Conservation (phyloP, 805 yeast species). For the Phaffomyces opuntiae region DNA sequence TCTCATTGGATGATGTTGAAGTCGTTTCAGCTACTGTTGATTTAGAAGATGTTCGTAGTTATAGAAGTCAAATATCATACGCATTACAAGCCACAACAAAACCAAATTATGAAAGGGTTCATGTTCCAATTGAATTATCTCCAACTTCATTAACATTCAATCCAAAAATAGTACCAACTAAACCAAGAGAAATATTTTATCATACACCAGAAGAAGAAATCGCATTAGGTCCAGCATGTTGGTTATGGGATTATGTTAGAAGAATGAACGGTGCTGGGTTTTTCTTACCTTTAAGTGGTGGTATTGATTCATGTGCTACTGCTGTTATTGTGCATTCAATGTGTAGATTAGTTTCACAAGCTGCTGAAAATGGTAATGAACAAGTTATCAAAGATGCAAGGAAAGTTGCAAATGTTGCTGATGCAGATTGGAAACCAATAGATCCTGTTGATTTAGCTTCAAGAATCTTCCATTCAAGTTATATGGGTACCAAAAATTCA, state of each 20-base stretch:
- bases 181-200: conserved; percentile 42
- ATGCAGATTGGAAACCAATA: conserved; percentile 55
- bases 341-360: conserved; percentile 79
- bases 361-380: conserved; percentile 57
- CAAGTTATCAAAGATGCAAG: conserved; percentile 78
- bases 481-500: conserved; percentile 95
- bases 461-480: conserved; percentile 78
- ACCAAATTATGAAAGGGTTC: conserved; percentile 39
- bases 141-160: conserved; percentile 54
- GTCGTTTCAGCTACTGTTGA: conserved; percentile 94
- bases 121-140: conserved; percentile 60
- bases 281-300: conserved; percentile 92
- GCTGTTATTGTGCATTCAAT: conserved; percentile 90
- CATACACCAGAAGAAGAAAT: conserved; percentile 93
- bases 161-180: conserved; percentile 53
- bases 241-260: conserved; percentile 98
- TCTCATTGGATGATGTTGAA: conserved; percentile 85
- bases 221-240: conserved; percentile 97
- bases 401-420: conserved; percentile 49
- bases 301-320: conserved; percentile 97
- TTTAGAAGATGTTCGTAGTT: conserved; percentile 81
- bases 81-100: conserved; percentile 26
- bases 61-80: conserved; percentile 65
- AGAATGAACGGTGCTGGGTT: conserved; percentile 87
- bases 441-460: conserved; percentile 72